These are phyloP conservation scores for Malassezia furfur DNA, from an alignment of 1,284 basidiomycete species.

Conservation along the genomic window DNA sequence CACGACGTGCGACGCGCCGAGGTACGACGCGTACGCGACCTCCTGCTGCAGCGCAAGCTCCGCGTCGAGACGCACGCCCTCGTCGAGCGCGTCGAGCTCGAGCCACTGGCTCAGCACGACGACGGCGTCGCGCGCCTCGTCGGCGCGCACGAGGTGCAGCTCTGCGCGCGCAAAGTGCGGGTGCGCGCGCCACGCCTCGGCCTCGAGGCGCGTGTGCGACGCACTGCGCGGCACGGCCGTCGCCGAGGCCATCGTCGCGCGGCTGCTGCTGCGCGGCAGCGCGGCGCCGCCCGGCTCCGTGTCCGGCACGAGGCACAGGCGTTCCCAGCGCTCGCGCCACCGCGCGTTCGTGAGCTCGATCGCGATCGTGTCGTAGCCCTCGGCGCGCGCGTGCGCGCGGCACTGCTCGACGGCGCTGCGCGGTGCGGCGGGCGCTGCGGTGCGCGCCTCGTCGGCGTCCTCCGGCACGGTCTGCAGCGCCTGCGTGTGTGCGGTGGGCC, in stretches of 20 bases:
- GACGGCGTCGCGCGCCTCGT: constrained; percentile 71
- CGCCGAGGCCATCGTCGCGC: constrained; percentile 21
- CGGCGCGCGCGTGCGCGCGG: constrained; percentile 26
- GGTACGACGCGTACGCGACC: constrained; percentile 80
- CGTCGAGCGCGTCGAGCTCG: constrained; percentile 81
- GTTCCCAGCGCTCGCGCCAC: constrained; percentile 80
- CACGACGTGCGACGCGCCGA: constrained; percentile 73
- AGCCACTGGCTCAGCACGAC: constrained; percentile 84
- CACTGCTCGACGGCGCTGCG: constrained; percentile 16
- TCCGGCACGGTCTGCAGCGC: neutral
- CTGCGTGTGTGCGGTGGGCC: neutral
- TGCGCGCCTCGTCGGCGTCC: neutral
- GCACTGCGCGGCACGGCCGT: neutral
- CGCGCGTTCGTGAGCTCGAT: constrained; percentile 75
- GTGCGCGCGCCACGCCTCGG: constrained; percentile 76
- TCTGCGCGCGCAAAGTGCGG: constrained; percentile 73
- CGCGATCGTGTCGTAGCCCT: constrained; percentile 57
- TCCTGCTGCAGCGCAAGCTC: constrained; percentile 92
- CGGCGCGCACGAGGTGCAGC: constrained; percentile 74
- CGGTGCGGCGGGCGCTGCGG: neutral
- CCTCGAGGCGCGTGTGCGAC: constrained; percentile 52
- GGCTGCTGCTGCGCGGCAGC: constrained; percentile 31
- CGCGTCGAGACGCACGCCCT: constrained; percentile 88
- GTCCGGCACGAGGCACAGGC: constrained; percentile 62
- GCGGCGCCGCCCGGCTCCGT: neutral